phyloP scores from a whole-genome alignment of 139 green algal genomes.

The Haematococcus sp. region DNA sequence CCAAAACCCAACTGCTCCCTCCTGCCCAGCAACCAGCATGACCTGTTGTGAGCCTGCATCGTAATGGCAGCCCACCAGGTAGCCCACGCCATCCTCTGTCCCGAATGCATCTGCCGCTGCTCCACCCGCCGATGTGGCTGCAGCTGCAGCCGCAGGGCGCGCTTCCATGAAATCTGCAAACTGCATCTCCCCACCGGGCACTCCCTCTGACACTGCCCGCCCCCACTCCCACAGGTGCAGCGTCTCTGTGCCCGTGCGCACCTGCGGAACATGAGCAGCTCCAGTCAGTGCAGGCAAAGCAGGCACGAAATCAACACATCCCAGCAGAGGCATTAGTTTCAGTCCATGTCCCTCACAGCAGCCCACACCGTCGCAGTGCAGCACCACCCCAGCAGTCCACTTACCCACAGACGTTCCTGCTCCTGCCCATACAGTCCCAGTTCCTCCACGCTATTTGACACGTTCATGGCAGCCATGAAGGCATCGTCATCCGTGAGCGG shows the following conservation, averaged over 20 bases:
- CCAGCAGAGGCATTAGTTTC: no score
- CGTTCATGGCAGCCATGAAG: conserved; percentile 71
- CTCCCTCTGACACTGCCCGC: conserved; percentile 48
- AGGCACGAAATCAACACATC: no score
- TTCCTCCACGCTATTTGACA: conserved; percentile 63
- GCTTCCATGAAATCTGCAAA: conserved; percentile 54
- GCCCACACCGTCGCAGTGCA: no score
- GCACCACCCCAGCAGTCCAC: no score
- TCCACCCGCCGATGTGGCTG: conserved; percentile 22
- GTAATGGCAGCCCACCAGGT: conserved; percentile 66
- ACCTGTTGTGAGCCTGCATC: conserved; percentile 39
- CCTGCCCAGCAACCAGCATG: conserved; percentile 58
- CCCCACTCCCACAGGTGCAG: conserved; percentile 83
- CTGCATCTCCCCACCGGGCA: conserved; percentile 31
- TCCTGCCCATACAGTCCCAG: conserved; percentile 65
- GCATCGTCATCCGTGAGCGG: conserved; percentile 63
- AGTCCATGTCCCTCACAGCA: no score
- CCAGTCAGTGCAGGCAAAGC: no score
- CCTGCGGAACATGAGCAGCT: no score
- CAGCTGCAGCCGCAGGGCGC: conserved; percentile 11
- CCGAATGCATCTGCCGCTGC: background rate
- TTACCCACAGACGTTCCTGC: conserved; percentile 55
- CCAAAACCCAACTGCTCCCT: conserved; percentile 54
- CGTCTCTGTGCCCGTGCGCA: conserved; percentile 63
- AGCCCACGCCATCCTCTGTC: conserved; percentile 42